Percentiles rank a stretch among this genome's conserved stretches.
Conservation (phyloP, 2,329 filamentous ascomycete species). For the Beauveria asiatica region DNA sequence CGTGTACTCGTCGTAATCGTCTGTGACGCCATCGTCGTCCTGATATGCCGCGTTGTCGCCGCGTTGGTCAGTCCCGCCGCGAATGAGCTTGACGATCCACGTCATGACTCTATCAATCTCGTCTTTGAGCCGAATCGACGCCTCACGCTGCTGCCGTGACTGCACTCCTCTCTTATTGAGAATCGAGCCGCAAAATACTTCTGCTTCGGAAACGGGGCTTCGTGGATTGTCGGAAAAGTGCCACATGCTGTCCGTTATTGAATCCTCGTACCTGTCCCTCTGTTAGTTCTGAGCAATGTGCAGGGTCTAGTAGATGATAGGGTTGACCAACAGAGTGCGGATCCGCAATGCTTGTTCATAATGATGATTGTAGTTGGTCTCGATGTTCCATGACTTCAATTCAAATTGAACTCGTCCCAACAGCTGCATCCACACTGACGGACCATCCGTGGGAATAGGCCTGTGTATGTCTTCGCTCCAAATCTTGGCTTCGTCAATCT, state of each 20-base stretch:
- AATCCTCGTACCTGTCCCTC: conserved; percentile 36
- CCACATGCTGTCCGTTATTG: conserved; percentile 31
- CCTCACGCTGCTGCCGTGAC: conserved; percentile 42
- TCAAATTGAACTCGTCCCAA: conserved; percentile 18
- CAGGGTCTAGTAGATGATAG: conserved; percentile 31
- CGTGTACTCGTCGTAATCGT: conserved; percentile 2
- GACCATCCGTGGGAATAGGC: conserved; percentile 17
- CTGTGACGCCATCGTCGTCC: neutral
- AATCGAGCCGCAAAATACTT: conserved; percentile 47
- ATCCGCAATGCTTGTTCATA: conserved; percentile 34
- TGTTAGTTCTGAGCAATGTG: conserved; percentile 15
- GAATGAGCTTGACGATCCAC: conserved; percentile 30
- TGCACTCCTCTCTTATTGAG: conserved; percentile 41
- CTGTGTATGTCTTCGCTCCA: conserved; percentile 42
- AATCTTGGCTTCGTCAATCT: conserved; percentile 63
- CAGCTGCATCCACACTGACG: conserved; percentile 37
- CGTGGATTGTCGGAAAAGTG: conserved; percentile 38
- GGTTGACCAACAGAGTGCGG: conserved; percentile 32
- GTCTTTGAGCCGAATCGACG: conserved; percentile 42
- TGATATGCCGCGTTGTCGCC: neutral
- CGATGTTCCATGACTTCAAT: conserved; percentile 15
- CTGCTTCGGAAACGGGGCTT: conserved; percentile 37
- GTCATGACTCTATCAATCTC: conserved; percentile 39
- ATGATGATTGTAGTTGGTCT: conserved; percentile 26
- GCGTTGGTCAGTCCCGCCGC: neutral